Conservation (phyloP, 345 rosid genomes). For the Populus simonii region DNA sequence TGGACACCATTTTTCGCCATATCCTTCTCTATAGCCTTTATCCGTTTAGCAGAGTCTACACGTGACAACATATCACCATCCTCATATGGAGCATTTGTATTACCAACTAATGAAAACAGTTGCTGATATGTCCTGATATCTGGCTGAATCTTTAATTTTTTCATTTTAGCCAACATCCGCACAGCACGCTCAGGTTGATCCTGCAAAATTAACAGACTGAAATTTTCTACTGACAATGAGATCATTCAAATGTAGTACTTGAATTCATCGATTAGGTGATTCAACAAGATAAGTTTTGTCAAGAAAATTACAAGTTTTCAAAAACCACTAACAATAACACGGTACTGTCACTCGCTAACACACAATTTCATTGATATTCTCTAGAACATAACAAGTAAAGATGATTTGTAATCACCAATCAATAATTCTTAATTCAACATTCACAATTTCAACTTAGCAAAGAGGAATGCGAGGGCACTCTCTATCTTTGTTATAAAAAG, state of each 20-base stretch:
- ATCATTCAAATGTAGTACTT: not conserved
- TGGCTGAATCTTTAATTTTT: slow-evolving; percentile 47
- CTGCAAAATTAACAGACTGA: slow-evolving; percentile 36
- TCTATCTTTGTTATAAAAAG: not conserved
- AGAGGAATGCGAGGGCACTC: not conserved
- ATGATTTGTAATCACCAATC: not conserved
- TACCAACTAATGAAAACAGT: slow-evolving; percentile 72
- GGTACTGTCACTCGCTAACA: not conserved
- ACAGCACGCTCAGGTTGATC: slow-evolving; percentile 77
- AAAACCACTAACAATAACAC: not conserved
- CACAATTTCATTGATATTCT: not conserved
- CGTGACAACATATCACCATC: slow-evolving; percentile 53
- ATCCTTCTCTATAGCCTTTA: slow-evolving; percentile 64
- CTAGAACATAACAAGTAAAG: not conserved
- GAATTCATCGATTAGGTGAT: not conserved
- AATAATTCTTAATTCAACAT: not conserved
- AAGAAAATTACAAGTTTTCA: not conserved
- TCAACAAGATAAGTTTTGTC: not conserved
- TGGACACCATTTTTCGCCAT: slow-evolving; percentile 64
- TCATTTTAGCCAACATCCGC: slow-evolving; percentile 67
- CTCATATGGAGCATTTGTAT: slow-evolving; percentile 72
- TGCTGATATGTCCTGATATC: slow-evolving; percentile 63
- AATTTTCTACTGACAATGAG: not conserved
- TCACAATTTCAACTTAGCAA: not conserved
- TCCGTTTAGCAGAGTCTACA: slow-evolving; percentile 56